Evolutionary conservation across 805 yeast species (phyloP).

Genomic region (Candida odintsovae): DNA sequence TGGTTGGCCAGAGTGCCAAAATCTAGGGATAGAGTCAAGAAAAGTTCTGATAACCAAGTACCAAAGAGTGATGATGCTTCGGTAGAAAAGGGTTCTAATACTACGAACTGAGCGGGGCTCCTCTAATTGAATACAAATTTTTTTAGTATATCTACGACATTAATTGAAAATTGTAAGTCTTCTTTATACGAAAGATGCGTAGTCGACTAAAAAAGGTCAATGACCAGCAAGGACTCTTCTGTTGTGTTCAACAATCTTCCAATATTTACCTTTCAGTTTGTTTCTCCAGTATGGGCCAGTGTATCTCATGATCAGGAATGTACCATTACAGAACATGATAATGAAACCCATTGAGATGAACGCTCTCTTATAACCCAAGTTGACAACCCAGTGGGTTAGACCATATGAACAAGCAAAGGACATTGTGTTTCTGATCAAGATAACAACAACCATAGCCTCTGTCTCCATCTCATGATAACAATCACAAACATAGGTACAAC

Average conservation of each 20-base stretch:
- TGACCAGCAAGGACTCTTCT: conserved; percentile 11
- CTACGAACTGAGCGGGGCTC: neutral
- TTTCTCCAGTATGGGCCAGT: conserved; percentile 25
- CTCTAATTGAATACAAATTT: too few species aligned
- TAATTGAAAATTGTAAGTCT: too few species aligned
- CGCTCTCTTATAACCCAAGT: conserved; percentile 50
- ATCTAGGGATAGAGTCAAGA: conserved; percentile 32
- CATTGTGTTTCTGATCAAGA: conserved; percentile 53
- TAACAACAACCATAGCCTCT: conserved; percentile 29
- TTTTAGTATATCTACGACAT: too few species aligned
- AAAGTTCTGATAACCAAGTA: conserved; percentile 1
- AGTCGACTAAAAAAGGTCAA: too few species aligned
- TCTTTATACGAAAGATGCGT: too few species aligned
- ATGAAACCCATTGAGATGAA: conserved; percentile 52
- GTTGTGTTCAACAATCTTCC: conserved; percentile 20
- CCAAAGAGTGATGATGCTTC: neutral
- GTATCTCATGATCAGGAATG: conserved; percentile 20
- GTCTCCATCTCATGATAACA: conserved; percentile 26
- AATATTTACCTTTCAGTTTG: conserved; percentile 16
- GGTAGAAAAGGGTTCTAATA: neutral
- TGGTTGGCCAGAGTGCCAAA: conserved; percentile 70
- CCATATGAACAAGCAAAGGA: conserved; percentile 58
- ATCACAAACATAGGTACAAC: conserved; percentile 54
- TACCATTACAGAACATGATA: conserved; percentile 31
- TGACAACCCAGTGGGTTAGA: conserved; percentile 49